Conservation (phyloP, 495 filamentous ascomycete genomes). For the Aspergillus ostianus region DNA sequence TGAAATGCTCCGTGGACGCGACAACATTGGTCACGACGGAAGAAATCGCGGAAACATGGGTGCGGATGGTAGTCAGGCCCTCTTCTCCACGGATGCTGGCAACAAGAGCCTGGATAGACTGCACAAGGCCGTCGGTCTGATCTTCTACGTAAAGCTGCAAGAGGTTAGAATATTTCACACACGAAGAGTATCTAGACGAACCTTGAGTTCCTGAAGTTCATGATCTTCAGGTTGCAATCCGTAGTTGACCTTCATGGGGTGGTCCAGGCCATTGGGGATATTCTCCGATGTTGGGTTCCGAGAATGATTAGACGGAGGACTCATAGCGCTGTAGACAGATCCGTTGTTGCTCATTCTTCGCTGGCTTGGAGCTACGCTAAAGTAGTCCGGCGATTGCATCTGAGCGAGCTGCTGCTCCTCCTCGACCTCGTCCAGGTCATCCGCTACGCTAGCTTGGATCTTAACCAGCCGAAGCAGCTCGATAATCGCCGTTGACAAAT, state of each 20-base stretch:
- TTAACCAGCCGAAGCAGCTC: constrained; percentile 82
- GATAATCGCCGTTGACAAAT: constrained; percentile 80
- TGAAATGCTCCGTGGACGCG: constrained; percentile 59
- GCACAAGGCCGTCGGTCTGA: constrained; percentile 75
- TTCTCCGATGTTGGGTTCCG: constrained; percentile 25
- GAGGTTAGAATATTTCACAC: constrained; percentile 3
- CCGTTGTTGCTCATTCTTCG: constrained; percentile 47
- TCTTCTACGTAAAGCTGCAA: constrained; percentile 76
- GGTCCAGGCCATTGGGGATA: constrained; percentile 30
- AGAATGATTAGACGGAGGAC: constrained; percentile 41
- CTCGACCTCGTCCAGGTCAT: constrained; percentile 74
- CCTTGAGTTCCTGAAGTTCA: constrained; percentile 73
- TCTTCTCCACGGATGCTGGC: constrained; percentile 72
- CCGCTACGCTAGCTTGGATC: constrained; percentile 69
- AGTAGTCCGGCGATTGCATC: constrained; percentile 49
- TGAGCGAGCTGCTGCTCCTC: constrained; percentile 51
- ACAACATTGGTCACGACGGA: constrained; percentile 69
- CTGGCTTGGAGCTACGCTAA: constrained; percentile 45
- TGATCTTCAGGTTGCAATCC: constrained; percentile 43
- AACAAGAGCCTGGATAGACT: constrained; percentile 79
- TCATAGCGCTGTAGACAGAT: constrained; percentile 54
- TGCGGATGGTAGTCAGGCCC: constrained; percentile 61
- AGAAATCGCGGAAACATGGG: constrained; percentile 69
- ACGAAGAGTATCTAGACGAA: constrained; percentile 26
- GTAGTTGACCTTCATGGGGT: constrained; percentile 33